Evolutionary conservation across 208 protist genomes (phyloP).

Genomic region (Naegleria lovaniensis): DNA sequence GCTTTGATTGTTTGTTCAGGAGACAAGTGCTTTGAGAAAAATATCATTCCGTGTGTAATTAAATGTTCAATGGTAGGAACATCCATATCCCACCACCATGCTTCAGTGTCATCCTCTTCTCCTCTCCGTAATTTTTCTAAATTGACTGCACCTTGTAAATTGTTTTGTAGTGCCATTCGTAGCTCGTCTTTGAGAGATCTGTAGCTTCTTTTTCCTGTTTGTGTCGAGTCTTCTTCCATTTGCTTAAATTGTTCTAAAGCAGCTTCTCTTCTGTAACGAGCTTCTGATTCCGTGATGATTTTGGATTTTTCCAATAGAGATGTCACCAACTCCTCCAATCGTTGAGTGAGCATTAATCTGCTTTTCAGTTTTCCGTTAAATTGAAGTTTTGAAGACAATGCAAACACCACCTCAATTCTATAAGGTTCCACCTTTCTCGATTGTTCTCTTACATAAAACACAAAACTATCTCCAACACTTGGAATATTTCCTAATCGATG

Average conservation of each 20-base stretch:
- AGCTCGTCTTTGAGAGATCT: constrained; percentile 10
- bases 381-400: background rate
- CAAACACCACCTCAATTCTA: background rate
- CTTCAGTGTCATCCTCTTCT: background rate
- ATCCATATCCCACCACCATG: background rate
- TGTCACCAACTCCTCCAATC: background rate
- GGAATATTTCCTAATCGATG: background rate
- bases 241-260: background rate
- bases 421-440: background rate
- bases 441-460: background rate
- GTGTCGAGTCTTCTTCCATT: background rate
- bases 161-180: background rate
- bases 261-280: background rate
- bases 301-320: background rate
- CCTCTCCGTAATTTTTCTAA: background rate
- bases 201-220: background rate
- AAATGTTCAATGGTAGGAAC: background rate
- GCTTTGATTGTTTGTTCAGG: background rate
- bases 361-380: background rate
- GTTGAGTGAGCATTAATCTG: background rate
- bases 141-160: background rate
- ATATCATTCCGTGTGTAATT: background rate
- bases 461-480: background rate
- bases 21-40: background rate
- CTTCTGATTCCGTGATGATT: background rate